Evolutionary conservation across 1,284 basidiomycete genomes (phyloP), one percentile per base, ranked within the genome.

Genomic region (Fistulinella staudtii): DNA sequence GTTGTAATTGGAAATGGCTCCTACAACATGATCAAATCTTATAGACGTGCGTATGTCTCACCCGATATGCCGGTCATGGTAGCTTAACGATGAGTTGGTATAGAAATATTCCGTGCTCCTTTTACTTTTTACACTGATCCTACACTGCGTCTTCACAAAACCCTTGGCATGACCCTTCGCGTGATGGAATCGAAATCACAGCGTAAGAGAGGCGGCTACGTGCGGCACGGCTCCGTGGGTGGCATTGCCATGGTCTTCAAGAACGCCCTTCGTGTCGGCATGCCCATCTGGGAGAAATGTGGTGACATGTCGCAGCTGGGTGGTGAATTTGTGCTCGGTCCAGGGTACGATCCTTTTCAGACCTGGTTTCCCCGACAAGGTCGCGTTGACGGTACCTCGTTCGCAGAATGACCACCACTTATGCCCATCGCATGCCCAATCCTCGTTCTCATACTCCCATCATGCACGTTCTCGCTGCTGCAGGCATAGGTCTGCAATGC

Each of bases 321-420:
- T 14, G 92, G 92, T 20, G 92, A 94, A 67, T 93, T 94, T 58
- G 77, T 94, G 21, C 75, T 95, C 41, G 87, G 86, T 20, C 86
- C 87, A 36, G 82, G 80, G 81, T 84, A 46, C 58, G 77, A 60
- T 28, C 3, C 28, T 14, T 45, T 22, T 3, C 13, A 3, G 14
- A 11, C 41, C 25, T 41, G 41, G 18, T 23, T 41, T 36, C 51
- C 4, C n/a, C n/a, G n/a, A n/a, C n/a, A n/a, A 47, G 9, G 63
- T 45, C 39, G 35, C 45, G 25, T 51, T 46, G 21, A 53, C 28
- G 30, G 8, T 21, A 11, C 28, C 14, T 34, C 15, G 15, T 20
- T 15, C 22, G n/a, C 48, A 84, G 82, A 8, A 58, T 79, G 54
- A 69, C 63, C 2, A 85, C 80, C 54, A 64, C 71, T 4, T 89